Percentiles rank a stretch among this genome's conserved stretches.
Conservation (phyloP, 2,329 filamentous ascomycete genomes). For the Trichothecium sympodiale region DNA sequence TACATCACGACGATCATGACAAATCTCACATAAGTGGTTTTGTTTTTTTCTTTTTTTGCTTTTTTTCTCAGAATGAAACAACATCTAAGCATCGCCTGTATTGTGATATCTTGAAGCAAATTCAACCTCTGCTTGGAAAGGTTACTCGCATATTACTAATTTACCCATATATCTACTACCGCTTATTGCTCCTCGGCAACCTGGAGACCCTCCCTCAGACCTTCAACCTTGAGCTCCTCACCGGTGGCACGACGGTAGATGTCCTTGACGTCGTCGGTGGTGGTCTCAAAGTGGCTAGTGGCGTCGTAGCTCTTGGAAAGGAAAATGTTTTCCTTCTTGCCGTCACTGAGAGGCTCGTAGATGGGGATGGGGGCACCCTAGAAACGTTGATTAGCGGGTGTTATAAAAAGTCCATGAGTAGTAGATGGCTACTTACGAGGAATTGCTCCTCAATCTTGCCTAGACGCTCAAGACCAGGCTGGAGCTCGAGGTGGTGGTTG, state of each 20-base stretch:
- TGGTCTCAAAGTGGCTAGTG: slow-evolving; percentile 93
- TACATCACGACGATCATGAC: slow-evolving; percentile 5
- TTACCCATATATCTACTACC: slow-evolving; percentile 1
- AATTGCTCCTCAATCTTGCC: slow-evolving; percentile 95
- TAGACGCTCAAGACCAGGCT: slow-evolving; percentile 83
- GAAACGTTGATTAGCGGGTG: neutral
- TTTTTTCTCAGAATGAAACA: neutral
- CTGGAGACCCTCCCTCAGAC: slow-evolving; percentile 67
- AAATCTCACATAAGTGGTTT: neutral
- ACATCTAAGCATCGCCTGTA: too few species aligned
- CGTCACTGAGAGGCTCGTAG: slow-evolving; percentile 80
- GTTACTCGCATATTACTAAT: neutral
- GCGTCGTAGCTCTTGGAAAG: slow-evolving; percentile 99
- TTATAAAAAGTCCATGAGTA: neutral
- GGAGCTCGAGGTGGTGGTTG: slow-evolving; percentile 93
- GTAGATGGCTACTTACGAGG: slow-evolving; percentile 46
- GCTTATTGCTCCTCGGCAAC: slow-evolving; percentile 54
- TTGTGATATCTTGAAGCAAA: too few species aligned
- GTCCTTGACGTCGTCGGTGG: slow-evolving; percentile 82
- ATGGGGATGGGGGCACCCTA: slow-evolving; percentile 77
- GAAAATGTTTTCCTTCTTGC: slow-evolving; percentile 81
- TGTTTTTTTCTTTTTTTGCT: neutral
- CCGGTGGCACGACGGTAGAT: slow-evolving; percentile 79
- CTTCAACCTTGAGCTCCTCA: slow-evolving; percentile 79
- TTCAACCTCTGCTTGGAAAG: too few species aligned